Percentiles rank a stretch among this genome's conserved stretches.
Conservation (phyloP, 768 basidiomycete genomes). For the Podaxis sp. region DNA sequence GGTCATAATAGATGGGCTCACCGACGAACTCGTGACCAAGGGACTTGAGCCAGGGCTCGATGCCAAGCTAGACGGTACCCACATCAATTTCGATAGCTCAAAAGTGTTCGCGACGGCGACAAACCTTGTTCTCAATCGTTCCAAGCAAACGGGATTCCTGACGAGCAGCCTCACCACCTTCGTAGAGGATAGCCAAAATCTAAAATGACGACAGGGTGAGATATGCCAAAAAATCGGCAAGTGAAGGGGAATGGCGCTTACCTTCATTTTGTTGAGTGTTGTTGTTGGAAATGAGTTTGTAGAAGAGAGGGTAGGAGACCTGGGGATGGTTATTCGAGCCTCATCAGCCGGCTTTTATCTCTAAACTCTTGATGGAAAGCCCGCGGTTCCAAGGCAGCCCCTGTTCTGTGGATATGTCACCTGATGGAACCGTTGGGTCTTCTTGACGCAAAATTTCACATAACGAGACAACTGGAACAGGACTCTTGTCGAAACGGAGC, state of each 20-base stretch:
- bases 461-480: constrained; percentile 4
- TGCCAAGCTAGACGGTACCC: constrained; percentile 51
- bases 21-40: constrained; percentile 75
- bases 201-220: constrained; percentile 21
- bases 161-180: constrained; percentile 58
- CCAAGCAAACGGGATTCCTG: constrained; percentile 75
- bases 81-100: neutral
- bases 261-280: constrained; percentile 36
- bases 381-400: neutral
- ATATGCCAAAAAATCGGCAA: neutral
- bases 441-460: constrained; percentile 9
- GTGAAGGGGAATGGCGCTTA: constrained; percentile 10
- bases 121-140: constrained; percentile 74
- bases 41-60: constrained; percentile 62
- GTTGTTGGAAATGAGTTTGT: constrained; percentile 2
- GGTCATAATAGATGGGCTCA: constrained; percentile 22
- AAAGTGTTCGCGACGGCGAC: neutral
- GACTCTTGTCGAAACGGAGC: neutral
- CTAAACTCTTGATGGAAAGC: constrained; percentile 3
- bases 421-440: constrained; percentile 1
- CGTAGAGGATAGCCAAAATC: constrained; percentile 74
- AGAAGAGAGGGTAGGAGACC: constrained; percentile 11
- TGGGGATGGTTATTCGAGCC: neutral
- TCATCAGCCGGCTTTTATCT: constrained; percentile 5
- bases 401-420: constrained; percentile 15